phyloP scores from a whole-genome alignment of 2,329 filamentous ascomycete species.

The Xylaria sp. region DNA sequence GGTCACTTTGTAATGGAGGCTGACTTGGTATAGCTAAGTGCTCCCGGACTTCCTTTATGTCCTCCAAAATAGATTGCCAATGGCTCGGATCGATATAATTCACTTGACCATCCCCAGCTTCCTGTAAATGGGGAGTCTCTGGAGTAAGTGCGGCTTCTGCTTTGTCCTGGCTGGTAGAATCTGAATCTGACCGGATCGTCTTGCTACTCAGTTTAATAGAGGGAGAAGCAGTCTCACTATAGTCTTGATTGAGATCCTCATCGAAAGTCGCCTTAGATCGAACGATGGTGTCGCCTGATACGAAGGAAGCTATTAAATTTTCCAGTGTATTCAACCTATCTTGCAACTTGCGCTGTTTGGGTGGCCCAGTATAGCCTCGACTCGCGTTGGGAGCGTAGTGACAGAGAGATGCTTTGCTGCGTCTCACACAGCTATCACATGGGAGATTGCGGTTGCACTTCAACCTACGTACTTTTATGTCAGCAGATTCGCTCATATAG shows the following conservation, averaged over 20 bases:
- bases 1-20: neutral
- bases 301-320: slow-evolving; percentile 41
- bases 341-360: slow-evolving; percentile 32
- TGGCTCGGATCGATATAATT: slow-evolving; percentile 49
- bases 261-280: neutral
- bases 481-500: neutral
- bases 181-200: too few species aligned
- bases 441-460: slow-evolving; percentile 49
- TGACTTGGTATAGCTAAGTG: slow-evolving; percentile 41
- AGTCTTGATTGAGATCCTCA: neutral
- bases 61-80: slow-evolving; percentile 51
- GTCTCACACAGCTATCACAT: slow-evolving; percentile 47
- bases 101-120: slow-evolving; percentile 35
- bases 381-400: slow-evolving; percentile 48
- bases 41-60: slow-evolving; percentile 50
- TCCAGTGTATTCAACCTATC: slow-evolving; percentile 48
- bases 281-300: slow-evolving; percentile 31
- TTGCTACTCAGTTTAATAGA: neutral
- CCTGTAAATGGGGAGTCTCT: slow-evolving; percentile 32
- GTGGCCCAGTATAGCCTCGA: slow-evolving; percentile 25
- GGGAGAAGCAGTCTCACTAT: neutral
- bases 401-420: slow-evolving; percentile 43
- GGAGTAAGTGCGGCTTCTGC: slow-evolving; percentile 26
- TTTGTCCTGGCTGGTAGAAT: neutral
- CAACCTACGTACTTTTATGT: slow-evolving; percentile 37